phyloP scores from a whole-genome alignment of 257 asterid genomes.

The Penstemon davidsonii region DNA sequence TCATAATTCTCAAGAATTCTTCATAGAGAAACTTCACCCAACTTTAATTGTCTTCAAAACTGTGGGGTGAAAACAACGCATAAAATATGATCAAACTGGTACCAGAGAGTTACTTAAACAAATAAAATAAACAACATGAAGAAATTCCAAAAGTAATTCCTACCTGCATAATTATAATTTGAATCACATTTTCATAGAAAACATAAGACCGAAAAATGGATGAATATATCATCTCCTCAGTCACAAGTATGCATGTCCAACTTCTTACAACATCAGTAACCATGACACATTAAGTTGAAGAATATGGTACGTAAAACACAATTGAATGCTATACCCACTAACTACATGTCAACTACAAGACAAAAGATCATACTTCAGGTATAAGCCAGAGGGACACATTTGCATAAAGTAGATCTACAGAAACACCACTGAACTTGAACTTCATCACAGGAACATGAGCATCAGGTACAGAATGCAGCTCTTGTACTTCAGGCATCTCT shows the following conservation, averaged over 20 bases:
- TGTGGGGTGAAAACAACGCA: neutral
- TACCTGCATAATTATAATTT: neutral
- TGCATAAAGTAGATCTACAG: conserved; percentile 83
- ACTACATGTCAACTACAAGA: conserved; percentile 15
- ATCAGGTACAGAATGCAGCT: conserved; percentile 77
- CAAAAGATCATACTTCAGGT: conserved; percentile 62
- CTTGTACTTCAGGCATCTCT: conserved; percentile 85
- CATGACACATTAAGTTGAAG: neutral
- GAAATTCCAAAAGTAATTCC: neutral
- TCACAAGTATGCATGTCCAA: neutral
- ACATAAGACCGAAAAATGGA: neutral
- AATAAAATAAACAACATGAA: neutral
- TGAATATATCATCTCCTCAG: neutral
- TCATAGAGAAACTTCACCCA: neutral
- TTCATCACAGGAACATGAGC: conserved; percentile 91
- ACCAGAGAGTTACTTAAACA: neutral
- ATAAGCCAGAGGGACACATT: conserved; percentile 75
- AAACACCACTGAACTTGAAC: conserved; percentile 78
- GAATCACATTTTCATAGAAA: neutral
- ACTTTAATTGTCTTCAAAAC: neutral
- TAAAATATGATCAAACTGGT: neutral
- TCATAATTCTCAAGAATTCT: neutral
- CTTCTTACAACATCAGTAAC: conserved; percentile 20
- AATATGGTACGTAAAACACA: conserved; percentile 8
- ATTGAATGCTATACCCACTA: neutral